phyloP scores from a whole-genome alignment of 305 asterid genomes.

The Plantago lanceolata region DNA sequence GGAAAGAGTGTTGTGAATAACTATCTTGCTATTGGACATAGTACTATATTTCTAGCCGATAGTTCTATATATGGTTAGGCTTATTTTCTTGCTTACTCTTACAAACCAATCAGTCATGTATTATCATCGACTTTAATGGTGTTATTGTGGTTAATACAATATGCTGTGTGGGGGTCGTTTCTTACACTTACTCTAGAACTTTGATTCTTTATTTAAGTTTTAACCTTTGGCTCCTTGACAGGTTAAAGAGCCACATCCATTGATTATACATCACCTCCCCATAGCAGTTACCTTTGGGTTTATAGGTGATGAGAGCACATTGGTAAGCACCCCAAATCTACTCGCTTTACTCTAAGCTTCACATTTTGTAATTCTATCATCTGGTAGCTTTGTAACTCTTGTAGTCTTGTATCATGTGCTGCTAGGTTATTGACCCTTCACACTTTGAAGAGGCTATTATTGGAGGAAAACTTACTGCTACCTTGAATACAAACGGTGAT shows the following conservation, averaged over 20 bases:
- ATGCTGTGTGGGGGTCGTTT: neutral
- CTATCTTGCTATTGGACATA: neutral
- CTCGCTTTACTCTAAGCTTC: neutral
- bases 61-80: too few species aligned
- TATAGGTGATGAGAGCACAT: conserved; percentile 57
- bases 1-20: neutral
- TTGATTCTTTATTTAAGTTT: conserved; percentile 19
- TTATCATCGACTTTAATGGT: neutral
- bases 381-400: conserved; percentile 1
- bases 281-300: conserved; percentile 81
- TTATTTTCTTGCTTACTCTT: neutral
- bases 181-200: conserved; percentile 9
- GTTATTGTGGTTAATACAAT: conserved; percentile 12
- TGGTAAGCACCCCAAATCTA: conserved; percentile 39
- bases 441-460: conserved; percentile 80
- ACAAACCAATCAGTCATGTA: neutral
- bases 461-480: conserved; percentile 87
- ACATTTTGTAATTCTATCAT: conserved; percentile 2
- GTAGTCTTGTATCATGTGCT: conserved; percentile 23
- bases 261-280: conserved; percentile 90
- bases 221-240: conserved; percentile 38
- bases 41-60: too few species aligned
- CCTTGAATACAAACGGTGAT: conserved; percentile 74
- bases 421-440: conserved; percentile 85
- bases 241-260: conserved; percentile 85